Conservation (phyloP, 441 rosid species). For the Croton setiger region DNA sequence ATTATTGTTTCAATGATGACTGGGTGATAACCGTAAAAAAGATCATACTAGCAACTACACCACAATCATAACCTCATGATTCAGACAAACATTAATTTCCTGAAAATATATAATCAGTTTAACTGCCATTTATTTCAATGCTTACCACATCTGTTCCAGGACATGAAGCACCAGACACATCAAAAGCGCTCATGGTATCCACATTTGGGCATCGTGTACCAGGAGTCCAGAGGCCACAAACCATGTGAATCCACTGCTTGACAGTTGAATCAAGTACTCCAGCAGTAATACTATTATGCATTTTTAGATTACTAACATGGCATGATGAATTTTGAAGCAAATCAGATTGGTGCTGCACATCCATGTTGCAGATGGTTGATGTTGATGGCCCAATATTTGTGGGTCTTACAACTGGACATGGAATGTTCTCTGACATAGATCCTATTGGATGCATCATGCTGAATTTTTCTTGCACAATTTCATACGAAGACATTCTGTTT, state of each 20-base stretch:
- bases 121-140: conserved; percentile 2
- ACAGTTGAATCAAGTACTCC: conserved; percentile 40
- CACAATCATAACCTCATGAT: background rate
- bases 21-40: background rate
- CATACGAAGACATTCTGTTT: conserved; percentile 20
- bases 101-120: conserved; percentile 7
- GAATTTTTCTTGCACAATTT: conserved; percentile 23
- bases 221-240: conserved; percentile 64
- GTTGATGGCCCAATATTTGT: conserved; percentile 25
- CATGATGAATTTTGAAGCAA: conserved; percentile 12
- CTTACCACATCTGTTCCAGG: conserved; percentile 37
- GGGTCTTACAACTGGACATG: conserved; percentile 25
- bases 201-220: conserved; percentile 55
- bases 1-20: background rate
- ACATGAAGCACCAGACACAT: conserved; percentile 40
- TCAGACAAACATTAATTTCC: background rate
- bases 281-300: conserved; percentile 40
- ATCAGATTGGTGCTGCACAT: conserved; percentile 21
- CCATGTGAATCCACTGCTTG: conserved; percentile 61
- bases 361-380: conserved; percentile 25
- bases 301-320: conserved; percentile 22
- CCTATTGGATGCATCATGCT: conserved; percentile 19
- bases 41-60: background rate
- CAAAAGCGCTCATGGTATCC: conserved; percentile 55
- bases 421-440: conserved; percentile 18